Conservation (phyloP, 176 grass and related monocot genomes). For the Carex myosuroides region DNA sequence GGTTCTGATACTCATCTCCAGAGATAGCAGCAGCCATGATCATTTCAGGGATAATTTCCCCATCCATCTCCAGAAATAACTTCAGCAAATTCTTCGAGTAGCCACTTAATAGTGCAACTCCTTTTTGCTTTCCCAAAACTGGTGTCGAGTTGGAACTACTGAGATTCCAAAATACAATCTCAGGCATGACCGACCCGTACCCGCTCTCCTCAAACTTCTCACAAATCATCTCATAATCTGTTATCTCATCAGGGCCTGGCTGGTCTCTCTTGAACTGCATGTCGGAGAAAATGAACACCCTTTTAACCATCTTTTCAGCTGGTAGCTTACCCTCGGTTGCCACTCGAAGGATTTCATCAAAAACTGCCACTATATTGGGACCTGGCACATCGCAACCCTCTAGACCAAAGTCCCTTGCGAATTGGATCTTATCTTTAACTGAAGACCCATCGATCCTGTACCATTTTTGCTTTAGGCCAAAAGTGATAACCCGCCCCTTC, state of each 20-base stretch:
- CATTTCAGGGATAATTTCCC: slow-evolving; percentile 19
- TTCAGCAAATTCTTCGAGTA: slow-evolving; percentile 59
- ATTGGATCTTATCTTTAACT: slow-evolving; percentile 44
- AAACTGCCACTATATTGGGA: slow-evolving; percentile 50
- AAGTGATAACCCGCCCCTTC: slow-evolving; percentile 52
- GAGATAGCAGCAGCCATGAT: slow-evolving; percentile 36
- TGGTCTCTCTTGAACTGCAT: slow-evolving; percentile 38
- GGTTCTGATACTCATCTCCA: slow-evolving; percentile 39
- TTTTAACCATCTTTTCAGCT: slow-evolving; percentile 60
- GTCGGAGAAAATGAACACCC: slow-evolving; percentile 67
- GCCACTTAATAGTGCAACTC: slow-evolving; percentile 46
- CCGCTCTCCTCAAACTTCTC: slow-evolving; percentile 27
- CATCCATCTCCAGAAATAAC: slow-evolving; percentile 39
- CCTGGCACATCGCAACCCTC: slow-evolving; percentile 13
- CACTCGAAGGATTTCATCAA: slow-evolving; percentile 32
- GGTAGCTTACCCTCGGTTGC: slow-evolving; percentile 34
- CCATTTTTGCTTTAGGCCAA: slow-evolving; percentile 30
- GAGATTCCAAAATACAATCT: slow-evolving; percentile 86
- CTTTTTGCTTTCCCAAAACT: slow-evolving; percentile 30
- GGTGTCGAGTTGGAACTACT: slow-evolving; percentile 39
- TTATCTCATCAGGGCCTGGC: not conserved
- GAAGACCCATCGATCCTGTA: slow-evolving; percentile 41
- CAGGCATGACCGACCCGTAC: slow-evolving; percentile 29
- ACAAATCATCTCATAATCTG: slow-evolving; percentile 48
- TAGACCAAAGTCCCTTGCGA: slow-evolving; percentile 2